Percentiles rank a stretch among this genome's conserved stretches.
Evolutionary conservation across 805 yeast genomes (phyloP).

Genomic region (Candida quercuum): DNA sequence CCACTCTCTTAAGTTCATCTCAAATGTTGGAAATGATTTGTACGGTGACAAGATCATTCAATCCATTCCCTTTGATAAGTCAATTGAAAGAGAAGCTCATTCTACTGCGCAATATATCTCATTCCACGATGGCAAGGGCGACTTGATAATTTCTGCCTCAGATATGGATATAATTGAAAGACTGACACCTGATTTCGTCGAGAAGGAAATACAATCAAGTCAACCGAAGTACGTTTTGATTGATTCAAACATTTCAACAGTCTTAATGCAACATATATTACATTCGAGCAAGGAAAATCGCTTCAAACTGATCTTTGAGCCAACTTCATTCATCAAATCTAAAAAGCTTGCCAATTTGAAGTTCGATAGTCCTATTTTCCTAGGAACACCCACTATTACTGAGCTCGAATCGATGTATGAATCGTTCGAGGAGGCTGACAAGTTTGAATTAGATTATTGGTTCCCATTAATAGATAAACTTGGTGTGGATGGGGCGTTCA

Average conservation of each 20-base stretch:
- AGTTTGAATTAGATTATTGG: conserved; percentile 58
- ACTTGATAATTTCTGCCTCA: conserved; percentile 69
- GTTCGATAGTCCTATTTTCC: conserved; percentile 7
- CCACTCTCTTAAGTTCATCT: conserved; percentile 38
- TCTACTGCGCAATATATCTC: conserved; percentile 72
- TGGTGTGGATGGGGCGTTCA: conserved; percentile 40
- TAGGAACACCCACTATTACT: conserved; percentile 57
- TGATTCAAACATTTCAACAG: conserved; percentile 62
- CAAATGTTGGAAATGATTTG: conserved; percentile 57
- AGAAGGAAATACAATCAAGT: conserved; percentile 31
- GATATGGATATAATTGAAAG: conserved; percentile 73
- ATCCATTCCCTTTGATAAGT: conserved; percentile 26
- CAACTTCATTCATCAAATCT: conserved; percentile 70
- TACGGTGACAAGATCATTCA: conserved; percentile 39
- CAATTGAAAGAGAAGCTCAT: conserved; percentile 9
- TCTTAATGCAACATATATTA: conserved; percentile 34
- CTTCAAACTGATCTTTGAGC: conserved; percentile 54
- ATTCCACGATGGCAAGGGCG: conserved; percentile 57
- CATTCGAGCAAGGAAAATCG: conserved; percentile 17
- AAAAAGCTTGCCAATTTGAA: conserved; percentile 19
- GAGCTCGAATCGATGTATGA: conserved; percentile 56
- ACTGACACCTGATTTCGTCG: conserved; percentile 37
- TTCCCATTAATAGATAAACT: conserved; percentile 65
- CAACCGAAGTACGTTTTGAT: conserved; percentile 48
- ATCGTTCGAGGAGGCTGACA: conserved; percentile 37